Percentiles rank a stretch among this genome's conserved stretches.
These are phyloP conservation scores for Maudiozyma humilis DNA, from an alignment of 1,139 yeast genomes.

Conservation along the genomic window DNA sequence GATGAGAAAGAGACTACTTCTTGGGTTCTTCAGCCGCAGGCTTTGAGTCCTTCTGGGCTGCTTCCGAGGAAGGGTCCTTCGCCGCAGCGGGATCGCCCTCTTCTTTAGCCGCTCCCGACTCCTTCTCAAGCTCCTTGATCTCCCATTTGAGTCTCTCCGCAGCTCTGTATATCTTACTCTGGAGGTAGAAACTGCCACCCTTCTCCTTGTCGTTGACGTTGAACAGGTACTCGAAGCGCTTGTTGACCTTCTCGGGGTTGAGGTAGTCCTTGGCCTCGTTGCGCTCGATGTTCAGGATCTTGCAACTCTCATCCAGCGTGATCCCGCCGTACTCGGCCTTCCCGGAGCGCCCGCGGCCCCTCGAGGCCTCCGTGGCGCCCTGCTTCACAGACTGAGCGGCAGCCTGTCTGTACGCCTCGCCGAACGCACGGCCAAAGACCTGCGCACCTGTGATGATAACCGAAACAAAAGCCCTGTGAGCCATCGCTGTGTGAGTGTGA, in stretches of 20 bases:
- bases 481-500: slow-evolving; percentile 37
- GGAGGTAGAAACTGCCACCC: slow-evolving; percentile 88
- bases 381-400: slow-evolving; percentile 75
- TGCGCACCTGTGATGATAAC: slow-evolving; percentile 91
- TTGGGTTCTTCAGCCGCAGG: not conserved
- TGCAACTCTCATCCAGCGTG: slow-evolving; percentile 80
- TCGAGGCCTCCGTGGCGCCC: slow-evolving; percentile 47
- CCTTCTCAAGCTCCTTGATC: slow-evolving; percentile 23
- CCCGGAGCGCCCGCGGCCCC: slow-evolving; percentile 38
- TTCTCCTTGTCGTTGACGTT: slow-evolving; percentile 86
- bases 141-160: slow-evolving; percentile 56
- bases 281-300: slow-evolving; percentile 71
- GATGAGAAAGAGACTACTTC: not conserved
- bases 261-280: slow-evolving; percentile 36
- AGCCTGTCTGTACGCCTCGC: slow-evolving; percentile 96
- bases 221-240: slow-evolving; percentile 74
- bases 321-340: slow-evolving; percentile 57
- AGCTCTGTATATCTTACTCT: slow-evolving; percentile 86
- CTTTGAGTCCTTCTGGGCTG: not conserved
- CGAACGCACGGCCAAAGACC: slow-evolving; percentile 90
- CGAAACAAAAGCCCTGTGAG: slow-evolving; percentile 83
- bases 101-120: not conserved
- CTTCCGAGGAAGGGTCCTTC: not conserved
- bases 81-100: not conserved
- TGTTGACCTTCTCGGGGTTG: slow-evolving; percentile 53